Conservation (phyloP, 2,329 filamentous ascomycete genomes). For the Xylariaceae sp. region DNA sequence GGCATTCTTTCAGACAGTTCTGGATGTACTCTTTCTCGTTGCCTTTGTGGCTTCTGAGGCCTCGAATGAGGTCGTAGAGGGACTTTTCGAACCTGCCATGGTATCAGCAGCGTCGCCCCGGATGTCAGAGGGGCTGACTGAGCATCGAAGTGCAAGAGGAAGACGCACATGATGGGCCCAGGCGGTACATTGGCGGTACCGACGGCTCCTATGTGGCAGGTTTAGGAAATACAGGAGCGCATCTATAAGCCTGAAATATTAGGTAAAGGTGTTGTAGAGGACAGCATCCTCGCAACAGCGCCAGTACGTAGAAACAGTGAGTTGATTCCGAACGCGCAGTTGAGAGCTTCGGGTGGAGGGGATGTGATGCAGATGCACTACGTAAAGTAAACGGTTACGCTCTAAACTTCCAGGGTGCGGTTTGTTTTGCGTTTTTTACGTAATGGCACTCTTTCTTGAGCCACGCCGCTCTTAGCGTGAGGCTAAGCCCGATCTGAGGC, state of each 20-base stretch:
- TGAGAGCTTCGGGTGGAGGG: not conserved
- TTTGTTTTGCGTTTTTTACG: not conserved
- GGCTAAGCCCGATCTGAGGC: not conserved
- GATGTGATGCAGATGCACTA: not conserved
- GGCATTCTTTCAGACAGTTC: conserved; percentile 90
- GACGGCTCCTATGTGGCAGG: conserved; percentile 10
- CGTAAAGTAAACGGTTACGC: too few relatives aligned
- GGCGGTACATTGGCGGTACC: conserved; percentile 25
- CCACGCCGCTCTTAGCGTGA: not conserved
- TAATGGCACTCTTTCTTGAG: not conserved
- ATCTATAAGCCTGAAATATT: conserved; percentile 20
- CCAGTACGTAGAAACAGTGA: not conserved
- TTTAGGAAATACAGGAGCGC: conserved; percentile 10
- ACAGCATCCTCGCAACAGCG: conserved; percentile 17
- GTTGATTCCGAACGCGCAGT: not conserved
- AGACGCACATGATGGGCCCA: conserved; percentile 27
- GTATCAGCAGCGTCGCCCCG: conserved; percentile 23
- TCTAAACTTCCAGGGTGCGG: not conserved
- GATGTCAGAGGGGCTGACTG: not conserved
- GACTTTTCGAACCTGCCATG: conserved; percentile 91
- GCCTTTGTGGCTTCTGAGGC: conserved; percentile 90
- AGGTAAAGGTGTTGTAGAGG: conserved; percentile 8
- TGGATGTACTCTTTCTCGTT: conserved; percentile 94
- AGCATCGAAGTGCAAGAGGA: not conserved
- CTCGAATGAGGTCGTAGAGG: conserved; percentile 95